A percentile compares a stretch with the other conserved stretches of the same genome.
These are phyloP conservation scores for Primulina huaijiensis DNA, from an alignment of 257 asterid species.

Conservation along the genomic window DNA sequence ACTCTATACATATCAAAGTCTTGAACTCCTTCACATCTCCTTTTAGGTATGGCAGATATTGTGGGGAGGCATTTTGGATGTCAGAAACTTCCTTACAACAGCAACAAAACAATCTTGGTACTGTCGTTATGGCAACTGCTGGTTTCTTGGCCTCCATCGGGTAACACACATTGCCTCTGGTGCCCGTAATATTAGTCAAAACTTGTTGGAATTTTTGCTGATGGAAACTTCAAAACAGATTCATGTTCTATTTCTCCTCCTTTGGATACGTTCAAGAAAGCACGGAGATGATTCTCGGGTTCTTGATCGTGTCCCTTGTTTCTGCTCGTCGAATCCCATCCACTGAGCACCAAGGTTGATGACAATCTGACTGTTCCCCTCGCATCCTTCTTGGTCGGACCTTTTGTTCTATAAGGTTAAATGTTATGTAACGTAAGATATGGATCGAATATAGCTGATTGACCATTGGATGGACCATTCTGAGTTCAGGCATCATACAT, in stretches of 20 bases:
- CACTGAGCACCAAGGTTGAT: slow-evolving; percentile 41
- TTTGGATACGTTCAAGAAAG: slow-evolving; percentile 45
- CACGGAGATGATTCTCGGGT: slow-evolving; percentile 36
- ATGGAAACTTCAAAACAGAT: slow-evolving; percentile 30
- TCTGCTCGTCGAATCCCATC: slow-evolving; percentile 59
- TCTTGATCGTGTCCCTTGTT: slow-evolving; percentile 41
- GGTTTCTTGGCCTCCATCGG: slow-evolving; percentile 51
- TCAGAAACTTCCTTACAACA: slow-evolving; percentile 54
- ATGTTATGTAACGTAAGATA: neutral
- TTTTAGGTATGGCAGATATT: slow-evolving; percentile 55
- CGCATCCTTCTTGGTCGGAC: slow-evolving; percentile 40
- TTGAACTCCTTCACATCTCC: neutral
- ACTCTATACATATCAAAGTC: neutral
- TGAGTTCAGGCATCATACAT: neutral
- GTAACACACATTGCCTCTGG: slow-evolving; percentile 27
- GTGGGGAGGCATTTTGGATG: slow-evolving; percentile 50
- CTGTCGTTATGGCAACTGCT: slow-evolving; percentile 43
- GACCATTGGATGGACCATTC: neutral
- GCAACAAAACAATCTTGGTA: slow-evolving; percentile 52
- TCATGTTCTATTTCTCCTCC: slow-evolving; percentile 47
- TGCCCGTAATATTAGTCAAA: neutral
- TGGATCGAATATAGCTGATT: too few relatives aligned
- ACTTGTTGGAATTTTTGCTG: slow-evolving; percentile 7
- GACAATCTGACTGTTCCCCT: slow-evolving; percentile 65
- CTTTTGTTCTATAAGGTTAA: slow-evolving; percentile 24